Base-by-base conservation (phyloP, 2,329 filamentous ascomycete species). In the Chalaropsis thielavioides region DNA sequence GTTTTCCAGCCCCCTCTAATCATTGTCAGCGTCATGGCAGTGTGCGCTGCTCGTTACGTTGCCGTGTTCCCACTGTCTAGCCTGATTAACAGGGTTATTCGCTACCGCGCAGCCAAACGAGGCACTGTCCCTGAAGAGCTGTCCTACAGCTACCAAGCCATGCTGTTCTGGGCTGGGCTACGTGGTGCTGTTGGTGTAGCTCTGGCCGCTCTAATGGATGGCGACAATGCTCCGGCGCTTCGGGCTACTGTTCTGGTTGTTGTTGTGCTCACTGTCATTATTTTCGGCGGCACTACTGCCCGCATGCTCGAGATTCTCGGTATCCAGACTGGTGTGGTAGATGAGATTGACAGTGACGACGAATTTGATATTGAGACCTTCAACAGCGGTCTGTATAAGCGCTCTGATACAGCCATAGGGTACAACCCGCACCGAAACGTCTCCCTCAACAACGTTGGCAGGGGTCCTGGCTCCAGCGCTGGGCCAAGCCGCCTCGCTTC, bases 161-260 rank as follows among this genome's bases (percentile, higher is more conserved):
- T 99, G 94, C 83, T 99, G n/a, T 99, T 95, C 77, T 99, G 94
- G 94, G 94, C 94, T 17, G 94, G 94, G 31, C 81, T 99, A 38
- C 89, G 94, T 68, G 94, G 94, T 71, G 94, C 94, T 59, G 94
- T 99, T 70, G 94, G 94, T 66, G 94, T 99, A 43, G 94, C 94
- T 1, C 80, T 99, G 59, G 94, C 94, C 40, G 92, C 92, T 24
- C 88, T 95, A 31, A 81, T 99, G 59, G 86, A 84, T 0, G 94
- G 92, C 58, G 84, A 86, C 63, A 94, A 95, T 72, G 86, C 85
- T 0, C 87, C 86, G 66, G 89, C 90, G 0, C 80, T 99, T 43
- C 88, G 91, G 70, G 94, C 94, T 6, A 99, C 94, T 0, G 92
- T 99, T n/a, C 79, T 99, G 11, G 92, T 99, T 10, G 94, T 97